Conservation (phyloP, 2,329 filamentous ascomycete species). For the Colletotrichum chrysophilum region DNA sequence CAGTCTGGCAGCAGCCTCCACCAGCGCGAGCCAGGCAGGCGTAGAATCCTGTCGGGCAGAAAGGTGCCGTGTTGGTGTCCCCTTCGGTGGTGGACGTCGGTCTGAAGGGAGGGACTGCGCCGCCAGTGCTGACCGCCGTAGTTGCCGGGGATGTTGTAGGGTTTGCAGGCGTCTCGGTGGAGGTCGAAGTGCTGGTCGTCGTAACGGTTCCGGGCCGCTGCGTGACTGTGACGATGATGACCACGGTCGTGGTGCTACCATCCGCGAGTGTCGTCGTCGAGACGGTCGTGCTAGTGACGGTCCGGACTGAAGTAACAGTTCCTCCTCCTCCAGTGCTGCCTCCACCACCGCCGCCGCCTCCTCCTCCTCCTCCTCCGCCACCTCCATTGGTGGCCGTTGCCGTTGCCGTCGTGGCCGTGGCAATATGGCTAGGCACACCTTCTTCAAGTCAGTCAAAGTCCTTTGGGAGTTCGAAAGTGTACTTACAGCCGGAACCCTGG, state of each 20-base stretch:
- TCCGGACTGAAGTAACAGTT: constrained; percentile 37
- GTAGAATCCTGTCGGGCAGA: constrained; percentile 91
- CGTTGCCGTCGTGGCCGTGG: constrained; percentile 24
- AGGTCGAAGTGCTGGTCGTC: constrained; percentile 40
- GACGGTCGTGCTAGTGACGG: constrained; percentile 19
- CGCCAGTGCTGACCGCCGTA: constrained; percentile 41
- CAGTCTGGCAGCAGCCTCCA: constrained; percentile 85
- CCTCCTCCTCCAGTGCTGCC: not conserved
- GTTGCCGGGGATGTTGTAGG: constrained; percentile 43
- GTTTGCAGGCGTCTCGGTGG: constrained; percentile 42
- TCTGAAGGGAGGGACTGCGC: constrained; percentile 50
- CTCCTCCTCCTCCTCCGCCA: not conserved
- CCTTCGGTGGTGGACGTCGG: constrained; percentile 46
- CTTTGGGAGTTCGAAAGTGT: not conserved
- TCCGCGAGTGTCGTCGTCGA: constrained; percentile 32
- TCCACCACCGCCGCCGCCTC: not conserved
- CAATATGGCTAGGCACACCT: constrained; percentile 39
- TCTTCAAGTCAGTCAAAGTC: constrained; percentile 9
- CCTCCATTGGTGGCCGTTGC: constrained; percentile 2
- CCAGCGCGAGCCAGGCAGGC: constrained; percentile 85
- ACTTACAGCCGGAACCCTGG: constrained; percentile 72
- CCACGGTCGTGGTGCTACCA: constrained; percentile 40
- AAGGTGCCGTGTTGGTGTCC: constrained; percentile 27
- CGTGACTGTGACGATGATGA: constrained; percentile 46
- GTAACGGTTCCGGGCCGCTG: constrained; percentile 27